Base-by-base conservation (phyloP, 2,329 filamentous ascomycete genomes). In the Neophaeococcomyces aloes region DNA sequence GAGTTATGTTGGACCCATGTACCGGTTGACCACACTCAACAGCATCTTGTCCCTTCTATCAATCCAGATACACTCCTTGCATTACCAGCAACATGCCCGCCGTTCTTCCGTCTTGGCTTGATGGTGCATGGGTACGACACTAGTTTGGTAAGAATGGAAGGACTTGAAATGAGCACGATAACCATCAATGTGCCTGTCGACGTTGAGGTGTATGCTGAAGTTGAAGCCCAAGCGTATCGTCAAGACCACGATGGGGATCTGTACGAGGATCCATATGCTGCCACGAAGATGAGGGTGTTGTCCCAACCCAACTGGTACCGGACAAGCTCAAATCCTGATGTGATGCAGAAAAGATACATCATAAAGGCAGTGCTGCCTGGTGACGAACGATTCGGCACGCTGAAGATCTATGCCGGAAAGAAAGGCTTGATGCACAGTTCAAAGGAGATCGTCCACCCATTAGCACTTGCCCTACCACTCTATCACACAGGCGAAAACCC, bases 1-100 rank as follows among this genome's bases (percentile, higher is more conserved):
- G 86, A 98, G 62, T 77, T 89, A 7, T 96, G 89, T 70, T 98
- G 89, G 73, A 95, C 91, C 1, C 91, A 98, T 62, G 81, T 98
- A 17, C 88, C 91, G 4, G 77, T 94, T 44, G 76, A 86, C 45
- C 83, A 87, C 41, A 75, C 81, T 47, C 88, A 96, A 57, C 91
- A 98, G 61, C 91, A 96, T 58, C 81, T 98, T 44, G 88, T 88
- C 47, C 91, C 91, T 13, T 79, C 87, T 0, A 79, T 95, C 18
- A 80, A 86, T 3, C 82, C 87, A 46, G 87, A 95, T 55, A 77
- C 93, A 6, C 69, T 98, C 5, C 74, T 95, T 47, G 84, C 88
- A 39, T 71, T 98, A 5, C 91, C 91, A 0, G 84, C 84, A 53
- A 82, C 85, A 8, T 89, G 84, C 49, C 86, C 91, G 2, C 76